These are phyloP conservation scores for Lyophyllum decastes DNA, from an alignment of 768 basidiomycete genomes.

Conservation along the genomic window DNA sequence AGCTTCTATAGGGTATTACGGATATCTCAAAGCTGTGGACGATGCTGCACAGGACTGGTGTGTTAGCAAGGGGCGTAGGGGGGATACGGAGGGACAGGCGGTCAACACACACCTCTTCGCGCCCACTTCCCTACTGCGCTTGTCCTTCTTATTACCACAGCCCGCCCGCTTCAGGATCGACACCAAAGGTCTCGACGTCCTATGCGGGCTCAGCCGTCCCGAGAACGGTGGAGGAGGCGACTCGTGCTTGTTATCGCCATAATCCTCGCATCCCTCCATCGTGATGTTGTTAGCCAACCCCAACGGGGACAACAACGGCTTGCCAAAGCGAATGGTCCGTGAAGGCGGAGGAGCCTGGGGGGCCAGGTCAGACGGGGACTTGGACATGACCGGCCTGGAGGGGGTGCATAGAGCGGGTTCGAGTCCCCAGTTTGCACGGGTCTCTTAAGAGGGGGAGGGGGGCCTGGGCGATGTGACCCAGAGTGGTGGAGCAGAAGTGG, in stretches of 20 bases:
- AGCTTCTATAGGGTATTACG: slow-evolving; percentile 13
- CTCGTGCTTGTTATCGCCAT: not conserved
- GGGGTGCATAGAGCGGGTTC: too few species aligned
- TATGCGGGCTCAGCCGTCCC: slow-evolving; percentile 3
- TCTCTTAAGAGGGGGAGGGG: too few species aligned
- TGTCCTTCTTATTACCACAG: not conserved
- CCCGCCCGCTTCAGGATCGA: slow-evolving; percentile 6
- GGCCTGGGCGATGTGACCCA: too few species aligned
- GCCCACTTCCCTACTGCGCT: not conserved
- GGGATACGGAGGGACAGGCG: too few species aligned
- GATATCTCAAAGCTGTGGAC: slow-evolving; percentile 16
- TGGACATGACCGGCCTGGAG: too few species aligned
- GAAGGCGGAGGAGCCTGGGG: not conserved
- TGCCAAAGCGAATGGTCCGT: slow-evolving; percentile 3
- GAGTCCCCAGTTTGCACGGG: too few species aligned
- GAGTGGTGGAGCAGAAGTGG: too few species aligned
- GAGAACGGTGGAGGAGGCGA: not conserved
- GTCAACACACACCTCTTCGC: not conserved
- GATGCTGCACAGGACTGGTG: not conserved
- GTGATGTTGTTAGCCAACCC: not conserved
- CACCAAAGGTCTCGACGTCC: slow-evolving; percentile 1
- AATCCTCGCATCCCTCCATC: not conserved
- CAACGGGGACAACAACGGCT: not conserved
- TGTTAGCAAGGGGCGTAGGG: not conserved
- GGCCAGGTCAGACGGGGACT: too few species aligned